These are phyloP conservation scores for Globisporangium recalcitrans DNA, from an alignment of 352 stramenopile genomes.

Conservation along the genomic window DNA sequence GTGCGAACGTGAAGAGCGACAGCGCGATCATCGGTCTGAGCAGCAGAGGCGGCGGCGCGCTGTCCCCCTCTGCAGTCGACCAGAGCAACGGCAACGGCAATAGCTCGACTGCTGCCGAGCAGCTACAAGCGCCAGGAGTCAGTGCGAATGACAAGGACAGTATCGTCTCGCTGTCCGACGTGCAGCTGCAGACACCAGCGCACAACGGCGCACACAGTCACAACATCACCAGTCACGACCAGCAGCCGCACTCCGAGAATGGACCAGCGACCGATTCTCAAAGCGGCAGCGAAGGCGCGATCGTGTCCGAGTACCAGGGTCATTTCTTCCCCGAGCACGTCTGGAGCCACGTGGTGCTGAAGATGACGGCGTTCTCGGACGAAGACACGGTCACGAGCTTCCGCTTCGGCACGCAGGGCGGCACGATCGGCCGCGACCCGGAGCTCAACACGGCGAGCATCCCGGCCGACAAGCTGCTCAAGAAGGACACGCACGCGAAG, in stretches of 20 bases:
- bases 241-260: neutral
- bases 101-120: neutral
- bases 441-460: conserved; percentile 57
- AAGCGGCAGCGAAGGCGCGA: neutral
- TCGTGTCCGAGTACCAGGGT: conserved; percentile 22
- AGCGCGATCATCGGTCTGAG: neutral
- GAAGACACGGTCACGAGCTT: conserved; percentile 77
- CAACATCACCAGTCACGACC: neutral
- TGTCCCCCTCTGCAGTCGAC: neutral
- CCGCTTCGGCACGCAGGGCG: conserved; percentile 42
- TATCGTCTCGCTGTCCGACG: neutral
- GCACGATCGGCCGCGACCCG: conserved; percentile 43
- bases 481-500: conserved; percentile 40
- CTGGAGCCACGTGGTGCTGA: conserved; percentile 73
- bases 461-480: conserved; percentile 66
- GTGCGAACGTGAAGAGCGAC: neutral
- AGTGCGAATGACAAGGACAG: neutral
- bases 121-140: neutral
- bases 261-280: neutral
- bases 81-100: neutral
- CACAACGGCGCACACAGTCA: neutral
- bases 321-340: conserved; percentile 31
- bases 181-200: neutral
- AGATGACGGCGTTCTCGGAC: conserved; percentile 79
- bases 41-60: neutral